Conservation (phyloP, 208 protist species). For the Trichomonas tenax region DNA sequence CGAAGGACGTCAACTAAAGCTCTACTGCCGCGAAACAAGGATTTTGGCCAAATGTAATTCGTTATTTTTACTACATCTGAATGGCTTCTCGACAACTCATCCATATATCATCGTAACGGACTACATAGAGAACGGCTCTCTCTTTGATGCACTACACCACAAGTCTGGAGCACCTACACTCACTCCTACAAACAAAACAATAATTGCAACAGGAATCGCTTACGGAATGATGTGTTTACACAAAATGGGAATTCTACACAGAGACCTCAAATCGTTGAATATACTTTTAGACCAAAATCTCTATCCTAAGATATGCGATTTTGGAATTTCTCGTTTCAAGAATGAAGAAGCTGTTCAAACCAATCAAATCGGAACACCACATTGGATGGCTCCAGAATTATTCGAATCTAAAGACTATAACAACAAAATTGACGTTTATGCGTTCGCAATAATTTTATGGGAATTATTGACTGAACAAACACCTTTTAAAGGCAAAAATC, state of each 20-base stretch:
- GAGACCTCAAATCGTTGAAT: conserved; percentile 10
- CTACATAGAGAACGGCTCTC: background rate
- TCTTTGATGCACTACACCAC: background rate
- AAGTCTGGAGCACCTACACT: background rate
- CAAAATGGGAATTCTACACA: background rate
- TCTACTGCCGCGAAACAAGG: background rate
- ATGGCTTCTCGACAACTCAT: background rate
- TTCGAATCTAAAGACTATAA: background rate
- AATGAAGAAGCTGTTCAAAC: background rate
- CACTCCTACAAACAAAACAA: background rate
- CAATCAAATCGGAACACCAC: background rate
- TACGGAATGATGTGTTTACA: background rate
- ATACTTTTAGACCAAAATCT: conserved; percentile 1
- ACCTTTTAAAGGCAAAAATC: background rate
- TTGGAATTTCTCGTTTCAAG: background rate
- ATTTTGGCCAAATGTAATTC: background rate
- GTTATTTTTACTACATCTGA: background rate
- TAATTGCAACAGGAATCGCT: background rate
- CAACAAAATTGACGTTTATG: background rate
- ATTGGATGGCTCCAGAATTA: conserved; percentile 24
- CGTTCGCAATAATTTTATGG: background rate
- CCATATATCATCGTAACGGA: background rate
- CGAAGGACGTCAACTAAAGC: background rate
- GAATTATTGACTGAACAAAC: background rate
- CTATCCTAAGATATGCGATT: background rate